Evolutionary conservation across 768 basidiomycete genomes (phyloP).

Genomic region (Strobilomyces dryophilus): DNA sequence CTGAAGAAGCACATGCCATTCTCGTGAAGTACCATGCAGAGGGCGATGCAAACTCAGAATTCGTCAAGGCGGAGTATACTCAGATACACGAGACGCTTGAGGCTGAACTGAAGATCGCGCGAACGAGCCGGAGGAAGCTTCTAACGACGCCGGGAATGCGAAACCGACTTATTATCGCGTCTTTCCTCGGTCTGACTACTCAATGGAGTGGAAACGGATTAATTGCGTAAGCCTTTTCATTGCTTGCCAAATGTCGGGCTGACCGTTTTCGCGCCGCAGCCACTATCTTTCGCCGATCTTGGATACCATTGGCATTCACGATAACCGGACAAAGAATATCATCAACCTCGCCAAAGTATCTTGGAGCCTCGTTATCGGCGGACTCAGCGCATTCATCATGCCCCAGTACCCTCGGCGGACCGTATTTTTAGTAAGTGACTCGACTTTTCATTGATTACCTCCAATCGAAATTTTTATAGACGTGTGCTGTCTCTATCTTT

Average conservation of each 20-base stretch:
- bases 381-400: neutral
- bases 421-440: slow-evolving; percentile 6
- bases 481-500: slow-evolving; percentile 10
- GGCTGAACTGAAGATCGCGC: slow-evolving; percentile 10
- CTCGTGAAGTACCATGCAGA: slow-evolving; percentile 60
- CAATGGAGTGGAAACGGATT: slow-evolving; percentile 11
- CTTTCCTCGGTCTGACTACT: slow-evolving; percentile 7
- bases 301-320: slow-evolving; percentile 11
- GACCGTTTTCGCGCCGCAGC: neutral
- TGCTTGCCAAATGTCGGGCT: neutral
- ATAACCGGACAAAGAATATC: neutral
- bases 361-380: slow-evolving; percentile 6
- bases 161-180: neutral
- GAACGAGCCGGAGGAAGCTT: neutral
- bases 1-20: slow-evolving; percentile 43
- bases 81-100: neutral
- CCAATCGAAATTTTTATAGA: neutral
- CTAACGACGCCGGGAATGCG: slow-evolving; percentile 11
- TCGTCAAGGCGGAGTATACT: slow-evolving; percentile 37
- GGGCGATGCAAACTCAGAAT: slow-evolving; percentile 45
- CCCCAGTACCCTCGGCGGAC: slow-evolving; percentile 7
- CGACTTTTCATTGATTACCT: neutral
- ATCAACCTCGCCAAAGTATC: neutral
- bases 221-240: slow-evolving; percentile 2
- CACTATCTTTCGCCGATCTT: slow-evolving; percentile 11